These are phyloP conservation scores for Pseudogymnoascus sp. DNA, from an alignment of 2,329 filamentous ascomycete genomes.

Conservation along the genomic window DNA sequence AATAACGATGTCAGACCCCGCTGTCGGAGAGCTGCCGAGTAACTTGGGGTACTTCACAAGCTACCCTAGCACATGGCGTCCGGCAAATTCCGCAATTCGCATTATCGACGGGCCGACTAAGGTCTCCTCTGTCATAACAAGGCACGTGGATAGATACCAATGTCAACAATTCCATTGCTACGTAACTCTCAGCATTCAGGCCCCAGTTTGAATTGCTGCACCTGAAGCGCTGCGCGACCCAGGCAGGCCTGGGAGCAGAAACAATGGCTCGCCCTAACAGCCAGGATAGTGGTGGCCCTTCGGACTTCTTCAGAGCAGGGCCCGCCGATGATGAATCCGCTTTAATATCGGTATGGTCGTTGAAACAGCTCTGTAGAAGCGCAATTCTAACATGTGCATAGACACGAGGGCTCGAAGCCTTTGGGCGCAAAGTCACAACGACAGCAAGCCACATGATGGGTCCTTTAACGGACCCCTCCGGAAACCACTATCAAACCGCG, in stretches of 20 bases:
- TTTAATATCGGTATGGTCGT: conserved; percentile 26
- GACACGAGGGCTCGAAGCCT: conserved; percentile 84
- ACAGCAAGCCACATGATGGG: conserved; percentile 87
- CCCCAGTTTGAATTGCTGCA: conserved; percentile 2
- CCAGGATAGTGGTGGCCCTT: conserved; percentile 22
- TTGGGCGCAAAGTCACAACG: conserved; percentile 88
- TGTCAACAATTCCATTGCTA: conserved; percentile 4
- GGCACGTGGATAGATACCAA: conserved; percentile 6
- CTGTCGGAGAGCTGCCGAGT: not conserved
- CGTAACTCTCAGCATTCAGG: not conserved
- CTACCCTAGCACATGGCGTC: not conserved
- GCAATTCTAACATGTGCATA: conserved; percentile 30
- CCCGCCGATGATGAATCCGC: conserved; percentile 23
- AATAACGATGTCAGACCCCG: not conserved
- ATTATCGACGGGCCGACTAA: conserved; percentile 1
- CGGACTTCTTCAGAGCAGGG: conserved; percentile 22
- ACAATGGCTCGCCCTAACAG: conserved; percentile 28
- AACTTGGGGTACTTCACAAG: not conserved
- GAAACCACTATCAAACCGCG: conserved; percentile 71
- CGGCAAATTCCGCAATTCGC: not conserved
- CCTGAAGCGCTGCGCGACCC: conserved; percentile 2
- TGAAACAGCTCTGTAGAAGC: not conserved
- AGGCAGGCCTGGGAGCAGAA: conserved; percentile 12
- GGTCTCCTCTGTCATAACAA: conserved; percentile 4
- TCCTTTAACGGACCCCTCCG: conserved; percentile 49